Base-by-base conservation (phyloP, 2,329 filamentous ascomycete genomes). In the Juglanconis sp. region DNA sequence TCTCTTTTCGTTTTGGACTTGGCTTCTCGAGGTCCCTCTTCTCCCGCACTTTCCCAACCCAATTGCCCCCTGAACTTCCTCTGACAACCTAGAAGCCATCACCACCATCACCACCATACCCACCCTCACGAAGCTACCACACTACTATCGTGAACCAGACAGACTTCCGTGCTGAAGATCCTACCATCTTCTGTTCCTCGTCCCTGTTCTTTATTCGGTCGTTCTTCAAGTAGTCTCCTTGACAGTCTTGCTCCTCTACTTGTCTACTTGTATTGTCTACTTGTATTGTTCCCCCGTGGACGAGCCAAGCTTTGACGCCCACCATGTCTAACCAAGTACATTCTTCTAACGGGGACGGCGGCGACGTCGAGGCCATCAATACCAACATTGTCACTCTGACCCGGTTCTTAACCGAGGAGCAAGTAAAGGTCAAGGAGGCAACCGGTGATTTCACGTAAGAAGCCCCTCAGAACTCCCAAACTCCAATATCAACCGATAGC, bases 371-470 rank as follows among this genome's bases (percentile, higher is more conserved):
- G 79, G 88, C 89, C 74, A 87, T 99, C 80, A 97, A 98, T 82
- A 96, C 91, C 64, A 87, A 97, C 76, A 98, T 99, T 72, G 84
- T 98, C 73, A 98, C 95, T 58, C 87, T 99, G 69, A 97, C 95
- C 47, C 86, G 95, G 64, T 96, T 95, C 82, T 84, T 99, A 69
- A 98, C 92, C 35, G 95, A 99, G 80, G 93, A 97, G 80, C 95
- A 99, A 76, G 78, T 83, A 64, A 97, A 97, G 77, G 87, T 96
- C 79, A 89, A 89, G 73, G 92, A 98, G 75, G 95, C 95, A 57
- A 97, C 93, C 13, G 95, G 95, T 80, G 95, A 99, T 79, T 99
- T 99, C 79, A 99, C 95, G 92, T 96, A 83, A 64, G 89, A 78
- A 17, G 17, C 48, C 59, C 44, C n/a, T 62, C 66, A 7, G 0